Evolutionary conservation across 345 rosid genomes (phyloP), one percentile per base, ranked within the genome.

Genomic region (Camelina neglecta): DNA sequence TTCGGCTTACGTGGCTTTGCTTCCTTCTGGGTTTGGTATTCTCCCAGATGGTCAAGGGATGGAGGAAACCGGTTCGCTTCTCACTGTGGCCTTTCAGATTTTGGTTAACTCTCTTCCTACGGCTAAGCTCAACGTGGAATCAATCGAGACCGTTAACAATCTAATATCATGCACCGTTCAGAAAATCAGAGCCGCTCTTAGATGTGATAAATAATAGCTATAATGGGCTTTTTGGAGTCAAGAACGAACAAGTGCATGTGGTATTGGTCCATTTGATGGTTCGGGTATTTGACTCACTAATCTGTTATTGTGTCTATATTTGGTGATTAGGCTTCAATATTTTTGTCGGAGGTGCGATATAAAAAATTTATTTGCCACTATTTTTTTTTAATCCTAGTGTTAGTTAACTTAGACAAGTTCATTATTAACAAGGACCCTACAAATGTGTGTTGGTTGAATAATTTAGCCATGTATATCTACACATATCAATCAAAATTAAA

Each of bases 51-150:
- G 71, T 13, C 73, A 73, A 60, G 78, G 74, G 23, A 39, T 72
- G 4, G 84, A 90, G 2, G 83, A 87, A 61, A 83, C 85, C 48
- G 97, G 96, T 82, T 94, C 97, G 61, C 93, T 94, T 5, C 76
- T 94, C 69, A 92, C 98, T 21, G 96, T 94, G 67, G 97, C 95
- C 15, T 94, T 94, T 80, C 98, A 94, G 74, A 94, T 94, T 63
- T 33, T 94, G 80, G 97, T 92, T 73, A 94, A 94, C 61, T 90
- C 91, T 75, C 82, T 89, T 4, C 98, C 97, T 9, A 86, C 93
- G 35, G 96, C 97, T 11, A 92, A 92, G 81, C 90, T 94, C 11
- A 92, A 93, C 11, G 91, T 92, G 31, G 98, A 94, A 65, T 94
- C 98, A 11, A 93, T 94, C 82, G 98, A 94, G 84, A 94, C 98